Conservation (phyloP, 2,329 filamentous ascomycete genomes). For the Pseudopyricularia javanii region DNA sequence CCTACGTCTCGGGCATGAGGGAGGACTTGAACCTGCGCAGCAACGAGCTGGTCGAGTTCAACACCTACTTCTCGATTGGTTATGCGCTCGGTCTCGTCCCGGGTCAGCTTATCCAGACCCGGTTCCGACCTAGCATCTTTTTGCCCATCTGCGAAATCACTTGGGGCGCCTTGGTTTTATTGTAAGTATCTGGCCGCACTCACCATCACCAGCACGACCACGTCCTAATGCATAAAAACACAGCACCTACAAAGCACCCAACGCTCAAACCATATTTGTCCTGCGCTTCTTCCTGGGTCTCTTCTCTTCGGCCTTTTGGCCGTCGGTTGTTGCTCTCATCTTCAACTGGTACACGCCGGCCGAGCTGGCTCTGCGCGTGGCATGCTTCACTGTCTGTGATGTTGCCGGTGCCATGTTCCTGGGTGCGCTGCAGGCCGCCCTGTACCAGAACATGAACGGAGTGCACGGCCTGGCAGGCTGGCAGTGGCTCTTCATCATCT, state of each 20-base stretch:
- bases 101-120: conserved; percentile 23
- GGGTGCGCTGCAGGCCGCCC: conserved; percentile 17
- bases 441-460: conserved; percentile 16
- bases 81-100: conserved; percentile 38
- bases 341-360: conserved; percentile 26
- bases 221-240: background rate
- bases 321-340: conserved; percentile 1
- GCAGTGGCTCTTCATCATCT: conserved; percentile 8
- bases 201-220: background rate
- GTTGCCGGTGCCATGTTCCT: conserved; percentile 3
- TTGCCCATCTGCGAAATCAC: conserved; percentile 10
- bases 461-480: conserved; percentile 16
- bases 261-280: conserved; percentile 21
- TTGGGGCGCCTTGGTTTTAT: conserved; percentile 16
- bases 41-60: conserved; percentile 41
- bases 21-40: conserved; percentile 25
- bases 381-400: conserved; percentile 1
- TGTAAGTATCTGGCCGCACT: no score
- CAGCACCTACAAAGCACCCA: conserved; percentile 21
- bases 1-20: conserved; percentile 30
- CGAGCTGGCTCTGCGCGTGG: conserved; percentile 26
- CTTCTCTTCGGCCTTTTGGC: conserved; percentile 8
- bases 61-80: conserved; percentile 44
- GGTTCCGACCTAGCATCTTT: background rate
- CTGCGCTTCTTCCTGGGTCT: conserved; percentile 32